A percentile compares a stretch with the other conserved stretches of the same genome.
Conservation (phyloP, 2,329 filamentous ascomycete species). For the Fusarium kyushuense region DNA sequence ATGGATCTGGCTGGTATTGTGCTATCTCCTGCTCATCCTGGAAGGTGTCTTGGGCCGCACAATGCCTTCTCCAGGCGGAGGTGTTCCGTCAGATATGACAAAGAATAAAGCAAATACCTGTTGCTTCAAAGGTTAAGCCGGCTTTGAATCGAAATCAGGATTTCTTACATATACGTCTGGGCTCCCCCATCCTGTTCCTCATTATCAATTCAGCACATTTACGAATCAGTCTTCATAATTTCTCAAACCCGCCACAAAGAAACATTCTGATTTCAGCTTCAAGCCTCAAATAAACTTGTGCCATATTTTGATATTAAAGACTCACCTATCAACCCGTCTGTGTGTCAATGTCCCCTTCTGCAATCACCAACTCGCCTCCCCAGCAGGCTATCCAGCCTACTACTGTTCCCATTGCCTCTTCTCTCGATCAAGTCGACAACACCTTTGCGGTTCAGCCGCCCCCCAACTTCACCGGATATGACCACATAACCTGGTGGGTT, state of each 20-base stretch:
- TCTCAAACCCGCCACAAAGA: slow-evolving; percentile 28
- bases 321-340: slow-evolving; percentile 33
- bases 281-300: slow-evolving; percentile 21
- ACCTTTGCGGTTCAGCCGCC: slow-evolving; percentile 64
- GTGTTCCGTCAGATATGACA: slow-evolving; percentile 43
- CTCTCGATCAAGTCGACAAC: slow-evolving; percentile 58
- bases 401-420: slow-evolving; percentile 46
- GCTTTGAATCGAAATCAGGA: slow-evolving; percentile 20
- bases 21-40: slow-evolving; percentile 28
- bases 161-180: slow-evolving; percentile 45
- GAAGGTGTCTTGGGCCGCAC: slow-evolving; percentile 44
- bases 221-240: slow-evolving; percentile 17
- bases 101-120: slow-evolving; percentile 25
- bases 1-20: slow-evolving; percentile 20
- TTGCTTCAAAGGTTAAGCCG: slow-evolving; percentile 42
- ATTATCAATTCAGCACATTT: slow-evolving; percentile 17
- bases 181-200: slow-evolving; percentile 22
- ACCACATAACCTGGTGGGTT: slow-evolving; percentile 96
- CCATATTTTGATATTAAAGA: slow-evolving; percentile 22
- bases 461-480: slow-evolving; percentile 81
- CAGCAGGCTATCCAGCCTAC: slow-evolving; percentile 58
- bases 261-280: slow-evolving; percentile 18
- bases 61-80: slow-evolving; percentile 46
- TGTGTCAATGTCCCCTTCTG: slow-evolving; percentile 69
- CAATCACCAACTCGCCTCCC: slow-evolving; percentile 63